Evolutionary conservation across 345 rosid genomes (phyloP).

Genomic region (Microthlaspi erraticum): DNA sequence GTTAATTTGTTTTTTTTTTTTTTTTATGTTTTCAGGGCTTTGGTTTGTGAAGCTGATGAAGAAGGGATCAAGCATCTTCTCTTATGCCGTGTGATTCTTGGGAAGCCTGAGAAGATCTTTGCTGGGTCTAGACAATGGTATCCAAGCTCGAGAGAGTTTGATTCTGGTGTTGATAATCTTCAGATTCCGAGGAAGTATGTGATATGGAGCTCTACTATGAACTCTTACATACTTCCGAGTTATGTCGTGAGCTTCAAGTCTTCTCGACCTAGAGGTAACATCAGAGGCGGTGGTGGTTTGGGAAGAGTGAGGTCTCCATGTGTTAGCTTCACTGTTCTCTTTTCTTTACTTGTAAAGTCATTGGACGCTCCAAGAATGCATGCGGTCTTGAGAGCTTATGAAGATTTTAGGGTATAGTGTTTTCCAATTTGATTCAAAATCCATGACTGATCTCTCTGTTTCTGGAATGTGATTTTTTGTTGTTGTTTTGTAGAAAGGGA

Average conservation of each 20-base stretch:
- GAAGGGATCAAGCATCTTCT: conserved; percentile 68
- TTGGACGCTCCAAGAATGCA: conserved; percentile 48
- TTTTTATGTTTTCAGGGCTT: conserved; percentile 22
- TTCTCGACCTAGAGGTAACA: conserved; percentile 42
- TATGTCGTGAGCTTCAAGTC: conserved; percentile 60
- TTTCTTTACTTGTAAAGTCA: conserved; percentile 58
- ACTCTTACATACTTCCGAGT: conserved; percentile 66
- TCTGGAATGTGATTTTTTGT: not conserved
- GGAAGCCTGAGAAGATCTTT: conserved; percentile 58
- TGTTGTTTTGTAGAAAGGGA: conserved; percentile 29
- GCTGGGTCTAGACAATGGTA: conserved; percentile 56
- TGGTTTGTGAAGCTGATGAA: conserved; percentile 41
- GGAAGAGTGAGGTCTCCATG: conserved; percentile 65
- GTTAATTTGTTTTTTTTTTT: too few species aligned
- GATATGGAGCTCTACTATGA: conserved; percentile 72
- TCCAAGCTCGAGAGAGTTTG: conserved; percentile 65
- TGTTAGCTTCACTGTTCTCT: conserved; percentile 67
- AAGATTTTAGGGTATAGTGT: conserved; percentile 50
- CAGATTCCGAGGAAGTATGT: conserved; percentile 59
- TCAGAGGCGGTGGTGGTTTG: conserved; percentile 30
- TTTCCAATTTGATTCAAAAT: not conserved
- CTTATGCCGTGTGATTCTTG: conserved; percentile 71
- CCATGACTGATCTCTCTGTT: conserved; percentile 6
- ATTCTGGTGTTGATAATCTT: conserved; percentile 68
- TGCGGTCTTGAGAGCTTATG: conserved; percentile 51